phyloP scores from a whole-genome alignment of 2,329 filamentous ascomycete genomes.

The Colletotrichum destructivum region DNA sequence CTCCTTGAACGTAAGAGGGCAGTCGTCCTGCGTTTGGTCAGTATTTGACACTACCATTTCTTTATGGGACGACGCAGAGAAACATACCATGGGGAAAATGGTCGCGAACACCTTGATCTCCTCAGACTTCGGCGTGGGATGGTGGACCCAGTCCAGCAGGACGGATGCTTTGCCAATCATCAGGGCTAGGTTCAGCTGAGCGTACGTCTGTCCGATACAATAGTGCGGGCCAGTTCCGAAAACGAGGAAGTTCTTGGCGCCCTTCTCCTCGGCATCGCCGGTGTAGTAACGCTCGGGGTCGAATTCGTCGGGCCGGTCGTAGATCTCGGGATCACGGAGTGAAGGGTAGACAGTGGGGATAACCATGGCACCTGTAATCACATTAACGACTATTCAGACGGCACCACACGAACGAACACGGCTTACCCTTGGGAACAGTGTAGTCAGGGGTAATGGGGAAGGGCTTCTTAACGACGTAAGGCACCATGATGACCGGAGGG shows the following conservation, averaged over 20 bases:
- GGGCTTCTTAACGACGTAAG: slow-evolving; percentile 93
- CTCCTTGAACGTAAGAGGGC: slow-evolving; percentile 80
- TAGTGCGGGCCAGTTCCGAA: slow-evolving; percentile 98
- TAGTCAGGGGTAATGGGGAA: slow-evolving; percentile 92
- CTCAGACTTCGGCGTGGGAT: slow-evolving; percentile 86
- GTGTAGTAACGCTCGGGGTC: slow-evolving; percentile 93
- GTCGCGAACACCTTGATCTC: slow-evolving; percentile 99
- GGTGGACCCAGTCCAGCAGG: slow-evolving; percentile 90
- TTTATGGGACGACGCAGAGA: slow-evolving; percentile 25
- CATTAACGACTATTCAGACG: slow-evolving; percentile 15
- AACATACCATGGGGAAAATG: slow-evolving; percentile 92
- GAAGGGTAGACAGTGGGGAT: slow-evolving; percentile 92
- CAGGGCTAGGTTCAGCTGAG: slow-evolving; percentile 87
- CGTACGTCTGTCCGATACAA: slow-evolving; percentile 95
- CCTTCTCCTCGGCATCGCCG: slow-evolving; percentile 88
- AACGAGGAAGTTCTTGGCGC: slow-evolving; percentile 94
- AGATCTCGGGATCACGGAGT: slow-evolving; percentile 92
- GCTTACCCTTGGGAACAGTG: slow-evolving; percentile 88
- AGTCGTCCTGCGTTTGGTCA: slow-evolving; percentile 77
- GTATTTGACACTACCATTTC: slow-evolving; percentile 6
- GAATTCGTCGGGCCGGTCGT: slow-evolving; percentile 89
- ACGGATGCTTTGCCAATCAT: slow-evolving; percentile 93
- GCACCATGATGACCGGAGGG: slow-evolving; percentile 97
- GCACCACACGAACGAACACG: not conserved
- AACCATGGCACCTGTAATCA: slow-evolving; percentile 82